phyloP scores from a whole-genome alignment of 2,329 filamentous ascomycete species.

The Colletotrichum sp. region DNA sequence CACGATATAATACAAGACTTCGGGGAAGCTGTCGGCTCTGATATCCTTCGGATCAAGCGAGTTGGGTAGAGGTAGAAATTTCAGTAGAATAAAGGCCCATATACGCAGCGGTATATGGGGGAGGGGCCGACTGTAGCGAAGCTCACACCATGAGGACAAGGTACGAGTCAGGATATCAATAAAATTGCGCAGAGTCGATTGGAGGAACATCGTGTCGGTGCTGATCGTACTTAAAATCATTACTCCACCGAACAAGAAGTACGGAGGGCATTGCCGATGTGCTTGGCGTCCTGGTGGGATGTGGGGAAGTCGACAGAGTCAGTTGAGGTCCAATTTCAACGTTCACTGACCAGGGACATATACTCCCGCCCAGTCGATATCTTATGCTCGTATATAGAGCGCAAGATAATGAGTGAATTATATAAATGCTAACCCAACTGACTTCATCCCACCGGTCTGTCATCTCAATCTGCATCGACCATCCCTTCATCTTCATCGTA shows the following conservation, averaged over 20 bases:
- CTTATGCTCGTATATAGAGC: accelerated
- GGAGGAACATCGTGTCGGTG: accelerated
- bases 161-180: neutral
- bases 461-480: neutral
- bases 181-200: neutral
- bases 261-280: neutral
- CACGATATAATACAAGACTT: too few species aligned
- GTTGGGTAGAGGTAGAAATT: neutral
- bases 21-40: too few species aligned
- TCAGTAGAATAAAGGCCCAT: neutral
- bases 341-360: neutral
- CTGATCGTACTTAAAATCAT: neutral
- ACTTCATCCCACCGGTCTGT: neutral
- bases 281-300: neutral
- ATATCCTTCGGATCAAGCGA: too few species aligned
- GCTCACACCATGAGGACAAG: neutral
- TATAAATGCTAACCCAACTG: neutral
- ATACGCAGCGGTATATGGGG: neutral
- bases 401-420: accelerated
- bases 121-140: neutral
- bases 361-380: neutral
- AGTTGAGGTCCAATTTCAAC: neutral
- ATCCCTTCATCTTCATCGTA: neutral
- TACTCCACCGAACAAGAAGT: neutral
- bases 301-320: neutral